Evolutionary conservation across 192 early-diverging fungal genomes (phyloP), one percentile per base, ranked within the genome.

Genomic region (Jimgerdemannia lactiflua): DNA sequence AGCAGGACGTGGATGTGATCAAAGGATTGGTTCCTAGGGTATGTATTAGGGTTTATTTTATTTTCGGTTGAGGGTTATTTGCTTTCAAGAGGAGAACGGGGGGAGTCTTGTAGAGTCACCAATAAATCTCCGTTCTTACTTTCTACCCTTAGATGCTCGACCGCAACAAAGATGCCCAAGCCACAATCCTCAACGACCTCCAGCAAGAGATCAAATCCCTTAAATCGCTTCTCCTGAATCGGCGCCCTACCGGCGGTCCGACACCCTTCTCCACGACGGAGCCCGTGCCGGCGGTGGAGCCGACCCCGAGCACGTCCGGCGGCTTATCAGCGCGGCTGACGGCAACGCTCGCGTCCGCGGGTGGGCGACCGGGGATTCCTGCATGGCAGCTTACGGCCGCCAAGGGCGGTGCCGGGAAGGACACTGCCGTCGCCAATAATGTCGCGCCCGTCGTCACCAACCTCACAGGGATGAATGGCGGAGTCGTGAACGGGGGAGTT

Each of bases 141-240:
- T 43, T 20, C 65, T 59, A 59, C 49, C 49, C 14, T 59, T 77
- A 94, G 91, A 74, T 95, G 71, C 79, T 96, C 75, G 91, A 94
- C 43, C 88, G 90, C 72, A 86, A 82, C 70, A 94, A 92, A 73
- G 92, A 94, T 42, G 83, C 89, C 7, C 92, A 96, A 76, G 78
- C 80, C 6, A 80, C 84, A 59, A 82, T 90, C 9, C 77, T 95
- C 71, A 80, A 82, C 42, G 95, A 98, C 43, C 86, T 99, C 29
- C 98, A 99, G 83, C 87, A 87, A 29, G 98, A 99, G 80, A 90
- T 99, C 80, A 97, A 96, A 79, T 95, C 94, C 20, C 86, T 99
- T 44, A 95, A 97, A 75, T 95, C 91, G 73, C 86, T 99, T 74
- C 81, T 99, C 67, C 77, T 97, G 41, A 98, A 92, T 80, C 91